A percentile compares a stretch with the other conserved stretches of the same genome.
Evolutionary conservation across 257 asterid species (phyloP).

Genomic region (Lycium barbarum): DNA sequence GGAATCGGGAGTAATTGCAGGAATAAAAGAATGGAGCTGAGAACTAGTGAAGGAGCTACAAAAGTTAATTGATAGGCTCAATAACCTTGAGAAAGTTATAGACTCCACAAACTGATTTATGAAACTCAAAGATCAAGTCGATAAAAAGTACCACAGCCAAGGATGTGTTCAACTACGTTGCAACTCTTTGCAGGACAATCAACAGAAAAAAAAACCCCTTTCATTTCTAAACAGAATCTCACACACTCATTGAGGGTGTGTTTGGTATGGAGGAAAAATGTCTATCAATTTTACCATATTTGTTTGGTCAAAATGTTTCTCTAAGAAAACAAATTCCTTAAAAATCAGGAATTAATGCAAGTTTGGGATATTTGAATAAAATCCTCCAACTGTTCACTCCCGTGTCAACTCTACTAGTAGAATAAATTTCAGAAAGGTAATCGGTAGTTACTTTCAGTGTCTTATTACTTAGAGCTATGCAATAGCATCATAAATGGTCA

Average conservation of each 20-base stretch:
- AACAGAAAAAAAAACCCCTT: neutral
- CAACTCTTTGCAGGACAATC: neutral
- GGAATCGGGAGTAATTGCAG: neutral
- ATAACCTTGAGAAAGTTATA: neutral
- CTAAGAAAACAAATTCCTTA: neutral
- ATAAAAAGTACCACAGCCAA: neutral
- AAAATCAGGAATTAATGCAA: neutral
- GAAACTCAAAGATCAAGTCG: neutral
- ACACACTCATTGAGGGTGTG: neutral
- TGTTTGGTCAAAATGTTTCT: neutral
- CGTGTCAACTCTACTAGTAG: neutral
- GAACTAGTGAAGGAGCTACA: conserved; percentile 13
- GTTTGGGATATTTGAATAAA: neutral
- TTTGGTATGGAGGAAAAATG: neutral
- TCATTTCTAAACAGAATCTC: neutral
- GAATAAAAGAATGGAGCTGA: neutral
- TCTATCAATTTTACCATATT: neutral
- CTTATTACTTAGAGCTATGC: neutral
- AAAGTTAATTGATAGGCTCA: neutral
- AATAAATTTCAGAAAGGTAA: neutral
- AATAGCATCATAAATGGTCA: neutral
- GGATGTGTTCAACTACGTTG: neutral
- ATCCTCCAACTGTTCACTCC: neutral
- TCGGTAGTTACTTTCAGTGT: neutral
- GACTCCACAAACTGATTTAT: neutral